Conservation (phyloP, 371 early-diverging fungal species). For the Coemansia sp. region DNA sequence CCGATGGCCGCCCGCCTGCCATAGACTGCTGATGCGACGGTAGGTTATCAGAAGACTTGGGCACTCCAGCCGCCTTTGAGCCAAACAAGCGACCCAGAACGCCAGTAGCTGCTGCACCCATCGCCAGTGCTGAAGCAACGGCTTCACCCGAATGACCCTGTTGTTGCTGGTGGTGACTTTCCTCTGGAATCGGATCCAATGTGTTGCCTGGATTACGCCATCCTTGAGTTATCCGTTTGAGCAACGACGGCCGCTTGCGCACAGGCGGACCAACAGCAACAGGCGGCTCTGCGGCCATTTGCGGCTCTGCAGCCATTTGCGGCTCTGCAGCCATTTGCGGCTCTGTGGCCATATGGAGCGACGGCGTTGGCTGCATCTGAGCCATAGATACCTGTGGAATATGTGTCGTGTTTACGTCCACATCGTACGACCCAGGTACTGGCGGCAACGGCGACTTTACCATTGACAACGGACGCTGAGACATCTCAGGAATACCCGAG, state of each 20-base stretch:
- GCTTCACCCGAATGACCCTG: not conserved
- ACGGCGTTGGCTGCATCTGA: not conserved
- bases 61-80: conserved; percentile 1
- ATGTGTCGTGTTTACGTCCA: conserved; percentile 3
- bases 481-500: conserved; percentile 9
- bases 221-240: conserved; percentile 45
- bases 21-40: conserved; percentile 3
- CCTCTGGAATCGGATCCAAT: conserved; percentile 36
- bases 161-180: conserved; percentile 1
- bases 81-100: conserved; percentile 25
- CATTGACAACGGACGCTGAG: conserved; percentile 2
- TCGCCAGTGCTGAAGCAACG: conserved; percentile 15
- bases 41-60: not conserved
- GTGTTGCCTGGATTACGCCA: conserved; percentile 38
- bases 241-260: conserved; percentile 38
- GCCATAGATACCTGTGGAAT: not conserved
- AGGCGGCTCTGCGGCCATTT: not conserved
- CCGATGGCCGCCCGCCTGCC: not conserved
- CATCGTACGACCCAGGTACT: not conserved
- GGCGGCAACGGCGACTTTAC: not conserved
- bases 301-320: not conserved
- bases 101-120: conserved; percentile 17
- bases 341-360: not conserved
- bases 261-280: conserved; percentile 5
- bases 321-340: not conserved